Base-by-base conservation (phyloP, 768 basidiomycete genomes). In the Boletellus ananas region DNA sequence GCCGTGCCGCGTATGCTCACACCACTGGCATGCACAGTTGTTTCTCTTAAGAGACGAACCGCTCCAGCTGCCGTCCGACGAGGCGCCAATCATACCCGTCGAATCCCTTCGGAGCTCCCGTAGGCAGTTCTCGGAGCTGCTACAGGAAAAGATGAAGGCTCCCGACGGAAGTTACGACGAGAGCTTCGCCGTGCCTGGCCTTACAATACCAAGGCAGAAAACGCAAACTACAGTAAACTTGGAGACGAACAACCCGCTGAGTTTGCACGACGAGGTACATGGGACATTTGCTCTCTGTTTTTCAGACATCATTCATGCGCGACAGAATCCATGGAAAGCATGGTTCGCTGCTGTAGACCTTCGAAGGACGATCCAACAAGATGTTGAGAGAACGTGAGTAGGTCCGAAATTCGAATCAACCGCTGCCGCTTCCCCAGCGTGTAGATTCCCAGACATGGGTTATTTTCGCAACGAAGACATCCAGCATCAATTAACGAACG, bases 291-390 rank as follows among this genome's bases (percentile, higher is more conserved):
- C 35, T 23, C 34, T 37, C 21, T 34, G 23, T 4, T 3, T 18
- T 23, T 35, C 14, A 2, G 18, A 16, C n/a, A 8, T 38, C 16
- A 9, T 43, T 51, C 44, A 52, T 38, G 11, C 4, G 18, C 39
- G 12, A 57, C 41, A 94, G 84, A 96, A 94, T 69, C 94, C 94
- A 10, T 99, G 96, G 96, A 87, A 83, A 58, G 80, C 83, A 41
- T 98, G 93, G 91, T 99, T 97, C 67, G 75, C 83, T 25, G 81
- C 92, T 35, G 77, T 94, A 16, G 96, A 98, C 51, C 73, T 97
- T 34, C 79, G 94, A 33, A 93, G 87, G 64, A 90, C 83, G 12
- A 96, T 99, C 42, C 71, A 82, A 34, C 92, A 96, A 68, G 96
- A 99, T 63, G 96, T 99, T 0, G 92, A 96, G 59, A 78, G 96